Percentiles rank a stretch among this genome's conserved stretches.
Conservation (phyloP, 169 alveolate species). For the Eimeria praecox region DNA sequence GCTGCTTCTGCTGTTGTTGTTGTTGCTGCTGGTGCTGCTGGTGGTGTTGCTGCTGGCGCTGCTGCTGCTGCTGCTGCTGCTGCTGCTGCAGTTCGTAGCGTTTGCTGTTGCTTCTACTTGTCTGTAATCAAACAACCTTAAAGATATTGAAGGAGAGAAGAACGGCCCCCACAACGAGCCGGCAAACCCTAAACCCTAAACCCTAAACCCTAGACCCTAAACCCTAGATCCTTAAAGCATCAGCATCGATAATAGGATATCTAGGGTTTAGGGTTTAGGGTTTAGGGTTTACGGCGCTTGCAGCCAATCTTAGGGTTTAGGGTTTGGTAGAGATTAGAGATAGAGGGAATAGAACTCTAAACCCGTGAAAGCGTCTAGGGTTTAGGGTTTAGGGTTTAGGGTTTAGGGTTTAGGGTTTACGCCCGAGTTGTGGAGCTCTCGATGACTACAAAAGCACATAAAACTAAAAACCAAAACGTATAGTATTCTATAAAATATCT, state of each 20-base stretch:
- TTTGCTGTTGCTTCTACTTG: neutral
- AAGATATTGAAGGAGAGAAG: neutral
- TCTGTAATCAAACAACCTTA: neutral
- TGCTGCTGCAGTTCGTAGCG: neutral
- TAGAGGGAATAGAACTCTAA: neutral
- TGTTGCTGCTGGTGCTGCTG: neutral
- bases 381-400: slow-evolving; percentile 4
- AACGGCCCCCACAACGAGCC: neutral
- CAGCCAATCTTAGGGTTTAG: neutral
- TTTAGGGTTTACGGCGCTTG: neutral
- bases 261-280: no score
- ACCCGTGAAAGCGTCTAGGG: neutral
- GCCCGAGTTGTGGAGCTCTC: neutral
- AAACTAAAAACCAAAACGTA: neutral
- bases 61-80: neutral
- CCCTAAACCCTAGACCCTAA: slow-evolving; percentile 15
- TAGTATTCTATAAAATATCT: neutral
- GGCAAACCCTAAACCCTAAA: neutral
- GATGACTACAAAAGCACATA: neutral
- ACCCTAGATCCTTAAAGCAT: neutral
- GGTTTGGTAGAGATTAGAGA: neutral
- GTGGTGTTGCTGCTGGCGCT: neutral
- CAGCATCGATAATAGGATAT: no score
- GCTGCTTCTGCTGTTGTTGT: neutral
- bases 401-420: neutral